Evolutionary conservation across 768 basidiomycete species (phyloP), one percentile per base, ranked within the genome.

Genomic region (Trametes gibbosa): DNA sequence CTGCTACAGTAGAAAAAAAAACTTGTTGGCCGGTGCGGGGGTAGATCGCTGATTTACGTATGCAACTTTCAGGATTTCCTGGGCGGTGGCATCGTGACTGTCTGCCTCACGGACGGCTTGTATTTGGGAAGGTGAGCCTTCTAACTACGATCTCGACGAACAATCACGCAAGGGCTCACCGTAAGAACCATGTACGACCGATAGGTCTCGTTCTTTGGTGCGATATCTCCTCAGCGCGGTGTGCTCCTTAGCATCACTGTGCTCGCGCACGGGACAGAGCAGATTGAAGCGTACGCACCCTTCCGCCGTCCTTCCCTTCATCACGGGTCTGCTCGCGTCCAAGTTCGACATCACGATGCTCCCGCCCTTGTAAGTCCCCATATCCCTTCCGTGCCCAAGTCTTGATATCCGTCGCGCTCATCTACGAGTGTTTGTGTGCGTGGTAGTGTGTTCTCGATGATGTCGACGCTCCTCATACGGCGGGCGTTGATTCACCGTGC

Each of bases 271-370:
- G 27, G 79, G 74, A 1, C 73, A 71, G 70, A 76, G 76, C 25
- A 67, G 67, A 5, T 71, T 70, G 13, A 52, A 70, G 25, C 89
- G 90, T 0, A 84, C 86, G 66, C 83, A 87, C 1, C 89, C 90
- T 21, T 84, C 84, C 35, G 89, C 90, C 0, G 61, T 87, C 10
- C 66, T 91, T 5, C 89, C 90, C 0, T 90, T 92, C 63, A 78
- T 90, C 61, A 86, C 86, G 0, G 88, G 89, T 19, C 79, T 84
- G 2, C 78, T 92, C 23, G 81, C 89, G 9, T 77, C 77, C n/a
- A 83, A 76, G 61, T 80, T 83, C 34, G 89, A 80, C 0, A 87
- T 89, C 49, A 73, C 75, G 57, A 80, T 77, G 61, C 66, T 87
- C 57, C 84, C 85, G 65, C 86, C 85, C 8, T 69, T 86, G 86